These are phyloP conservation scores for Saccharomyces kudriavzevii DNA, from an alignment of 805 yeast genomes.

Conservation along the genomic window DNA sequence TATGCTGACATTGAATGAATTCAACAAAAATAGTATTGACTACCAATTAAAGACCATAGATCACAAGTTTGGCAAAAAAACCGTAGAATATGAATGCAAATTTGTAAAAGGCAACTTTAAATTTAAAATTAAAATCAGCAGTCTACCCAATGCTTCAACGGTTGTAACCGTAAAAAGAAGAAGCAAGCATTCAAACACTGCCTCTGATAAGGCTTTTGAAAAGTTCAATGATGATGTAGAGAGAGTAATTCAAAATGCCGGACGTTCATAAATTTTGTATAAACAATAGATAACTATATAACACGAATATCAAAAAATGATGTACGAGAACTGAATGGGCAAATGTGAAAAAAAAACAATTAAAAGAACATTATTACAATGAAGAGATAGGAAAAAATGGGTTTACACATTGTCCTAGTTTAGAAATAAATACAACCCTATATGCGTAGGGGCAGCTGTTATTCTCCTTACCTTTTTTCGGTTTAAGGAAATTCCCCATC, in stretches of 20 bases:
- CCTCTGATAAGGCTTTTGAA: conserved; percentile 12
- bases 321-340: not conserved
- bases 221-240: conserved; percentile 20
- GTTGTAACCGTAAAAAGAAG: conserved; percentile 19
- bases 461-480: not conserved
- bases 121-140: conserved; percentile 21
- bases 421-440: not conserved
- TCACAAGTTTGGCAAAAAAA: conserved; percentile 11
- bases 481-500: not conserved
- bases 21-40: conserved; percentile 22
- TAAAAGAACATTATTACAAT: not conserved
- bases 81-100: conserved; percentile 25
- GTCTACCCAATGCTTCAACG: conserved; percentile 2
- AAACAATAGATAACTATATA: not conserved
- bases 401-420: not conserved
- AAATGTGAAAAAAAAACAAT: not conserved
- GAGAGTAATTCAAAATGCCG: conserved; percentile 9
- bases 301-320: not conserved
- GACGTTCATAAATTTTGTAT: not conserved
- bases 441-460: not conserved
- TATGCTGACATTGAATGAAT: conserved; percentile 20
- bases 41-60: conserved; percentile 19
- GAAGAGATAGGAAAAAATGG: not conserved
- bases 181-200: conserved; percentile 7
- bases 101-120: conserved; percentile 22